Base-by-base conservation (phyloP, 192 early-diverging fungal genomes). In the Backusella psychrophila region DNA sequence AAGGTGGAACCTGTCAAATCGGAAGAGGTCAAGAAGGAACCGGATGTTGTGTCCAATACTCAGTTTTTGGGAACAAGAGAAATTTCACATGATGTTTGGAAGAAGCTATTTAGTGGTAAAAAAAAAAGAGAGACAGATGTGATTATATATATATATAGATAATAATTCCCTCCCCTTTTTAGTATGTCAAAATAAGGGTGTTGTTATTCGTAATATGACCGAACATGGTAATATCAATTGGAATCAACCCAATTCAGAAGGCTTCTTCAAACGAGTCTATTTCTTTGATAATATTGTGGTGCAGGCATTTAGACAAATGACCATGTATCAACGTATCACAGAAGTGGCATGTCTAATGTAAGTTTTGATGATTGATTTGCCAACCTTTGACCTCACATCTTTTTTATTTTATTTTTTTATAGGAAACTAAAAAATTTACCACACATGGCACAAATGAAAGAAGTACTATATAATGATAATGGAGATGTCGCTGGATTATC, bases 291-390 rank as follows among this genome's bases (percentile, higher is more conserved):
- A 82, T n/a, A 78, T 85, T 49, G 89, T 90, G 7, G 84, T 90
- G 6, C 89, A 90, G 67, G 86, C 87, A 14, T 90, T 90, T 67
- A 84, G 87, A 26, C 83, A 88, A 75, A 90, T 88, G 83, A 85
- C 89, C 7, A 81, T 90, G 74, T 83, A 86, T 23, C 84, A 86
- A 41, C 78, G 89, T n/a, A 83, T 90, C 17, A 83, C 81, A 2
- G 89, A 90, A 77, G 84, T 87, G 7, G 89, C 84, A 14, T 88
- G 87, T 79, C 73, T 88, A 23, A 72, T 90, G 79, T 87, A 86
- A 80, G 84, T 85, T 5, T 44, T 66, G 19, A 19, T 33, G 0
- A 3, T 33, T 2, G 33, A 33, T 33, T 33, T 33, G 33, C 3
- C 33, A 33, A 33, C 33, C 31, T n/a, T n/a, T n/a, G n/a, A n/a